Base-by-base conservation (phyloP, 164 flowering plant species). In the Tinospora cordifolia region DNA sequence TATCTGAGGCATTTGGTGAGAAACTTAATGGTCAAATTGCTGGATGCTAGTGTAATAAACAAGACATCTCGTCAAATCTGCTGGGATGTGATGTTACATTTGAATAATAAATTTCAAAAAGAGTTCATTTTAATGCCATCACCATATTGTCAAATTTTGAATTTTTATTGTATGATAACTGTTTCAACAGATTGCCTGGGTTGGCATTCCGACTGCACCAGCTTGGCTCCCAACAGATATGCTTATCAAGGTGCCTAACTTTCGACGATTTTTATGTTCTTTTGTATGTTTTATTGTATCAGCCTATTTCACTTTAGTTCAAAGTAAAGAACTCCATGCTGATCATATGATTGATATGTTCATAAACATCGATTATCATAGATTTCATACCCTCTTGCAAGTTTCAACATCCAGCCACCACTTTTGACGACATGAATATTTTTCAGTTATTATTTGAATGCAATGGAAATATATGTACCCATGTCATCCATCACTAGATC, bases 211-310 rank as follows among this genome's bases (percentile, higher is more conserved):
- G 38, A 92, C 96, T 71, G 92, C 98, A 68, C 98, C 98, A 49
- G 98, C 98, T 75, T 92, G 98, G 98, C 93, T 90, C 70, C 96
- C 98, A 9, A 90, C 96, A 36, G 87, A 90, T 58, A 92, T 92
- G 96, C 92, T 92, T 26, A 88, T 92, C 73, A 90, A 87, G 93
- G 93, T 90, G 21, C 60, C 8, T 17, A 3, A n/a, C 60, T 54
- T 54, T 44, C 47, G 12, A 14, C 47, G 12, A 44, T 44, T 44
- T 44, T 14, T 44, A 44, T 44, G 14, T 44, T 30, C 36, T 30
- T 44, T 14, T 44, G 14, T 44, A 44, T 44, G 47, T 44, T 44
- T 14, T 44, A 5, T 44, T 6, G 10, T 44, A 44, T 44, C 14
- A 44, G 14, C 13, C 47, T 44, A 44, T 44, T 44, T 1, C 14